phyloP scores from a whole-genome alignment of 805 yeast species.

The Allodekkera sacchari region DNA sequence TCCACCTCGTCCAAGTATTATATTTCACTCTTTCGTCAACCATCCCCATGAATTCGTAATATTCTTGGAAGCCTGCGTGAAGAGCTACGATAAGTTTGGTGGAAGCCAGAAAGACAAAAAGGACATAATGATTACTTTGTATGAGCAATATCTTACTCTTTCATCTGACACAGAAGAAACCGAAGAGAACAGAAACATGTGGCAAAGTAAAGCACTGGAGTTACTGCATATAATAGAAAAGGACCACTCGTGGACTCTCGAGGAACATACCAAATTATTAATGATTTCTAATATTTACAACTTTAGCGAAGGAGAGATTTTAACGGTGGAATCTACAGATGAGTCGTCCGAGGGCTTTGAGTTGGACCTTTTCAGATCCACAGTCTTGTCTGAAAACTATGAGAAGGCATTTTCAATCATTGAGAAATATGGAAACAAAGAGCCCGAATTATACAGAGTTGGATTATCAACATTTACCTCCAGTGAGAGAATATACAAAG shows the following conservation, averaged over 20 bases:
- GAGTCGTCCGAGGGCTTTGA: constrained; percentile 30
- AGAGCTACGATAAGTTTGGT: constrained; percentile 67
- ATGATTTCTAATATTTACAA: constrained; percentile 51
- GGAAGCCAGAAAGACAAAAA: constrained; percentile 61
- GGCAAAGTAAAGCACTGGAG: constrained; percentile 58
- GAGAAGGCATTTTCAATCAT: constrained; percentile 48
- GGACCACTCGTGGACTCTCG: constrained; percentile 30
- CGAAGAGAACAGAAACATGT: constrained; percentile 31
- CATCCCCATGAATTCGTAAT: constrained; percentile 85
- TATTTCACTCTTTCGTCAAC: constrained; percentile 79
- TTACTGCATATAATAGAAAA: constrained; percentile 34
- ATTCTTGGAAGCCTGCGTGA: constrained; percentile 85
- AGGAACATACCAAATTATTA: constrained; percentile 49
- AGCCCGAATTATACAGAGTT: constrained; percentile 56
- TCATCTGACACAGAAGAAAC: constrained; percentile 29
- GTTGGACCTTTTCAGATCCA: constrained; percentile 58
- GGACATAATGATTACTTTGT: constrained; percentile 69
- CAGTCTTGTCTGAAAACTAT: constrained; percentile 51
- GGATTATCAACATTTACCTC: constrained; percentile 61
- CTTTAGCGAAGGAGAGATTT: constrained; percentile 40
- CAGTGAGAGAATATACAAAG: constrained; percentile 37
- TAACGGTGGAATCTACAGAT: constrained; percentile 25
- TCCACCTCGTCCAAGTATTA: constrained; percentile 85
- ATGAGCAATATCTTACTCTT: constrained; percentile 69
- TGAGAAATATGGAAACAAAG: constrained; percentile 49